These are phyloP conservation scores for Sordaria brevicollis DNA, from an alignment of 495 filamentous ascomycete genomes.

Conservation along the genomic window DNA sequence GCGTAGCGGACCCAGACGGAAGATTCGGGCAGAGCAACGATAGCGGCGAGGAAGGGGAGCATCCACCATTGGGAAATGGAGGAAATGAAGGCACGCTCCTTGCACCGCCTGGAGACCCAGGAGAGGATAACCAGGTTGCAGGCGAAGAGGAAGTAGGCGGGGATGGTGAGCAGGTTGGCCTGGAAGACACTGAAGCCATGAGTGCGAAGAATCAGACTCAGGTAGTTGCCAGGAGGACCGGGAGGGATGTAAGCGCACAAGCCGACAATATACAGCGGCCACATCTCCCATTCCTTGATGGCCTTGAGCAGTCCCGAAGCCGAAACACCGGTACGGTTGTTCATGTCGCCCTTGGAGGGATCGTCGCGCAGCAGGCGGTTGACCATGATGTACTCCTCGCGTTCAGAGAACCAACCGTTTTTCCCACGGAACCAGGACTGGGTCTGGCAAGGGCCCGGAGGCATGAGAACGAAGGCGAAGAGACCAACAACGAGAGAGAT, in stretches of 20 bases:
- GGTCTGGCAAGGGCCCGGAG: slow-evolving; percentile 40
- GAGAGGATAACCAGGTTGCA: slow-evolving; percentile 36
- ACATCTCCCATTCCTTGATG: slow-evolving; percentile 46
- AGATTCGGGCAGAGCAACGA: slow-evolving; percentile 31
- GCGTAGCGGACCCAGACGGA: slow-evolving; percentile 44
- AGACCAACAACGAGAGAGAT: slow-evolving; percentile 44
- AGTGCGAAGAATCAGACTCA: slow-evolving; percentile 38
- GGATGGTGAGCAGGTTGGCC: slow-evolving; percentile 44
- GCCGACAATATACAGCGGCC: slow-evolving; percentile 49
- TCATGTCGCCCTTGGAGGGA: slow-evolving; percentile 54
- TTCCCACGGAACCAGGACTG: slow-evolving; percentile 44
- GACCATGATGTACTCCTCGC: slow-evolving; percentile 49
- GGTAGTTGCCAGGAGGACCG: slow-evolving; percentile 32
- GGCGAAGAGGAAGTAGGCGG: slow-evolving; percentile 35
- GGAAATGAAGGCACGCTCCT: slow-evolving; percentile 43
- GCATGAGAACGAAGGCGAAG: slow-evolving; percentile 44
- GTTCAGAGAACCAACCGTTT: slow-evolving; percentile 50
- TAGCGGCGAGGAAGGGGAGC: slow-evolving; percentile 41
- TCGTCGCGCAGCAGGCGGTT: slow-evolving; percentile 56
- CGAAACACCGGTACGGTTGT: slow-evolving; percentile 45
- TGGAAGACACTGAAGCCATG: slow-evolving; percentile 45
- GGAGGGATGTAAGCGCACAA: slow-evolving; percentile 43
- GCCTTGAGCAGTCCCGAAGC: slow-evolving; percentile 35
- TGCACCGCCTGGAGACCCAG: slow-evolving; percentile 42
- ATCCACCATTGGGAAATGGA: slow-evolving; percentile 46